Base-by-base conservation (phyloP, 345 rosid genomes). In the Corymbia maculata region DNA sequence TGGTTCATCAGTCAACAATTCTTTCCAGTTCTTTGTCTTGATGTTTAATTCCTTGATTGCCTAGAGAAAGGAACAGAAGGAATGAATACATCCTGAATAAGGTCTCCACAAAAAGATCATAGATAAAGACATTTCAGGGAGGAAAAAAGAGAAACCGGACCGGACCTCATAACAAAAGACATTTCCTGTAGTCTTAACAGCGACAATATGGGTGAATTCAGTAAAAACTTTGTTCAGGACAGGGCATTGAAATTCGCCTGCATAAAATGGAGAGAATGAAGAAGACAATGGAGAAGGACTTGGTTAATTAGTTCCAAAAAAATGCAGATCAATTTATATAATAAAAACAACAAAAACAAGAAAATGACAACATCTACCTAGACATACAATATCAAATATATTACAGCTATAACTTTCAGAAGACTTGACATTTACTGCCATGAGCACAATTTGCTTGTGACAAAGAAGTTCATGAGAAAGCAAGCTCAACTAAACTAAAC, bases 181-280 rank as follows among this genome's bases (percentile, higher is more conserved):
- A 88, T 98, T 95, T 86, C 98, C 99, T 3, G 98, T 93, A 53
- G 97, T 95, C 94, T 94, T 98, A 88, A 98, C 96, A 85, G 99
- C 97, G 92, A 98, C 96, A 36, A 96, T 96, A 90, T 95, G 99
- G 3, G 98, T 95, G 85, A 93, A 98, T 87, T 97, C 99, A 10
- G 99, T 97, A 86, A 97, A 97, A 89, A 97, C 99, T 90, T 98
- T 97, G 94, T 95, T 96, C 82, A 98, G 92, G 87, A 98, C 98
- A 13, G 99, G 98, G 87, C 98, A 98, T 86, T 96, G 97, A 88
- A 86, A 96, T 93, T 97, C 99, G 88, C 98, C 99, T 97, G 92
- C 91, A 51, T 59, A 15, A 86, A 52, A 49, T 79, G 89, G 68
- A 88, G 85, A 51, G 66, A 87, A 51, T 55, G 86, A 53, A 55